A percentile compares a stretch with the other conserved stretches of the same genome.
These are phyloP conservation scores for Fusarium ramigenum DNA, from an alignment of 2,329 filamentous ascomycete species.

Conservation along the genomic window DNA sequence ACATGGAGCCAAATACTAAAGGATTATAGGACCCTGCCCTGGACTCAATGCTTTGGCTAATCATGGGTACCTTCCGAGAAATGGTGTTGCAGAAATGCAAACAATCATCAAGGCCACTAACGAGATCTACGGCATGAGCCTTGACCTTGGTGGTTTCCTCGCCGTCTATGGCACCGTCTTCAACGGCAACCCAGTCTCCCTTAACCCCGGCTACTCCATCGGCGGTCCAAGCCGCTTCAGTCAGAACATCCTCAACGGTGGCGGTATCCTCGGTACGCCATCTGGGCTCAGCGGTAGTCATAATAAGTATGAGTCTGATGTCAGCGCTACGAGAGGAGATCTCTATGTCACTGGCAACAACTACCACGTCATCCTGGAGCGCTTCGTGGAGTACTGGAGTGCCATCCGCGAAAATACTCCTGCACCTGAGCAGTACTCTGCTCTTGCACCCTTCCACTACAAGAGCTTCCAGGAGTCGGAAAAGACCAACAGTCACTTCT, in stretches of 20 bases:
- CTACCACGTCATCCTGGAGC: conserved; percentile 58
- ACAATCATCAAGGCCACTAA: conserved; percentile 9
- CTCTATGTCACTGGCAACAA: conserved; percentile 61
- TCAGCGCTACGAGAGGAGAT: conserved; percentile 59
- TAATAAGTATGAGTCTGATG: conserved; percentile 65
- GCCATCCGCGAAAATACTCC: conserved; percentile 8
- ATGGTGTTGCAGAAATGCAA: conserved; percentile 1
- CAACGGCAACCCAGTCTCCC: conserved; percentile 60
- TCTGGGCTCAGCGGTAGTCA: conserved; percentile 57
- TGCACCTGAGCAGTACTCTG: conserved; percentile 7
- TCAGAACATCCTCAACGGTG: conserved; percentile 54
- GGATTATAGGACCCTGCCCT: conserved; percentile 4
- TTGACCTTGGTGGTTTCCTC: conserved; percentile 54
- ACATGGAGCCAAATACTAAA: neutral
- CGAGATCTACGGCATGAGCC: conserved; percentile 56
- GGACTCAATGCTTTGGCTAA: conserved; percentile 8
- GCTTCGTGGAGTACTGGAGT: conserved; percentile 49
- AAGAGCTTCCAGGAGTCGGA: conserved; percentile 52
- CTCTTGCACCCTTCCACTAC: conserved; percentile 39
- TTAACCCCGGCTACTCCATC: conserved; percentile 61
- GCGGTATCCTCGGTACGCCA: conserved; percentile 8
- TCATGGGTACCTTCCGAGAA: neutral
- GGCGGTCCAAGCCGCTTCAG: conserved; percentile 52
- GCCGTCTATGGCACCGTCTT: conserved; percentile 58
- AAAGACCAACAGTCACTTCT: conserved; percentile 4